Evolutionary conservation across 257 asterid genomes (phyloP).

Genomic region (Penstemon eatonii): DNA sequence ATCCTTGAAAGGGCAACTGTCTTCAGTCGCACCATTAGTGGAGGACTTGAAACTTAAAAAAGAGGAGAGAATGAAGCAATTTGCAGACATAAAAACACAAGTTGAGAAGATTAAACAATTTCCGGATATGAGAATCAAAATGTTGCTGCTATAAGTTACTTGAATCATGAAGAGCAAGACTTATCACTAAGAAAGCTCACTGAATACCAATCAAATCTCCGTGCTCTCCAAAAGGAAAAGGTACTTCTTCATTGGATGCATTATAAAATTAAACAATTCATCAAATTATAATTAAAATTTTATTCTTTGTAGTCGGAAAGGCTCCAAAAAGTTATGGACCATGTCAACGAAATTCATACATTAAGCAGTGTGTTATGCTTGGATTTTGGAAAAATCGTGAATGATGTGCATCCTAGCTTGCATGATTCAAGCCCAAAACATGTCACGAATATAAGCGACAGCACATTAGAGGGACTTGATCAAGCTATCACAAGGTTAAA

Average conservation of each 20-base stretch:
- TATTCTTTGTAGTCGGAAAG: conserved; percentile 70
- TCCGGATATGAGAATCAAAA: conserved; percentile 57
- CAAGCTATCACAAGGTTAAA: too few relatives aligned
- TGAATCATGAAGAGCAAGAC: conserved; percentile 68
- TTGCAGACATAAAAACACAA: conserved; percentile 69
- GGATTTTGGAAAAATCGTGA: conserved; percentile 77
- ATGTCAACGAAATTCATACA: conserved; percentile 82
- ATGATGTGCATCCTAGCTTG: conserved; percentile 86
- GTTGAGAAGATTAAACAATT: conserved; percentile 84
- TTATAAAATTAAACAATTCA: background rate
- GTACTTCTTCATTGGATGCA: conserved; percentile 31
- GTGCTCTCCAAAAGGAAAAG: conserved; percentile 83
- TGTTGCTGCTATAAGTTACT: conserved; percentile 38
- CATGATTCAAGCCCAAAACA: conserved; percentile 58
- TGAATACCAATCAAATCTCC: conserved; percentile 74
- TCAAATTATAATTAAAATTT: conserved; percentile 19
- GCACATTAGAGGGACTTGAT: too few relatives aligned
- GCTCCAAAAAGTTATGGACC: conserved; percentile 69
- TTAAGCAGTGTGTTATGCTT: conserved; percentile 70
- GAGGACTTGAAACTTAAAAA: conserved; percentile 72
- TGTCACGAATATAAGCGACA: conserved; percentile 29
- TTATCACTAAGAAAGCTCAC: conserved; percentile 77
- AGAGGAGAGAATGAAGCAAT: conserved; percentile 79
- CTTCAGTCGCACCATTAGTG: conserved; percentile 66
- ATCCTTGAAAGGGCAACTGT: conserved; percentile 75